Percentiles rank a stretch among this genome's conserved stretches.
phyloP scores from a whole-genome alignment of 192 early-diverging fungal genomes.

The Fimicolochytrium jonesii region DNA sequence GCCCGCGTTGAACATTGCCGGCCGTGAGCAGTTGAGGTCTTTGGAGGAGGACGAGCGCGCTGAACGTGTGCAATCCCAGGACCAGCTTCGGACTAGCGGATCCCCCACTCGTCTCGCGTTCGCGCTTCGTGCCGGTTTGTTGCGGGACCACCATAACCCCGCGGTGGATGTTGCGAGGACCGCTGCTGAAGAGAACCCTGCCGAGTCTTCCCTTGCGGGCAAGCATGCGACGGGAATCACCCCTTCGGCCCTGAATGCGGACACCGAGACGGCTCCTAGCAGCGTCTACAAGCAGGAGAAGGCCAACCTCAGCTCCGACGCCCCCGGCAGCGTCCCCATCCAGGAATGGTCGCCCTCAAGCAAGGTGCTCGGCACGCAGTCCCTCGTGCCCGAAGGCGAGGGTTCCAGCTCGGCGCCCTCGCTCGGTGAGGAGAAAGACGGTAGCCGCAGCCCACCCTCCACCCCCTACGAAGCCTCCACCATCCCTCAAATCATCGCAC shows the following conservation, averaged over 20 bases:
- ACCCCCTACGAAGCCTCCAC: slow-evolving; percentile 5
- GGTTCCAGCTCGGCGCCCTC: background rate
- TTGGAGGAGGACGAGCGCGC: slow-evolving; percentile 12
- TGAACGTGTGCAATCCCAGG: background rate
- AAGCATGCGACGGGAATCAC: background rate
- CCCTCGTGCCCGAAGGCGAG: background rate
- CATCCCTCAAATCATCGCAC: background rate
- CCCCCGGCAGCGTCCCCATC: slow-evolving; percentile 1
- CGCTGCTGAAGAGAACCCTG: background rate
- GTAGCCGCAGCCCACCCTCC: background rate
- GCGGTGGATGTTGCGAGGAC: slow-evolving; percentile 5
- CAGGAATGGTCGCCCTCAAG: background rate
- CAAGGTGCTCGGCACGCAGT: background rate
- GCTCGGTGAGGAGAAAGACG: background rate
- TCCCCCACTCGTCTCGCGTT: slow-evolving; percentile 9
- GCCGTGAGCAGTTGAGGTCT: slow-evolving; percentile 1
- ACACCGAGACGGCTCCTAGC: background rate
- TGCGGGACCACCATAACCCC: background rate
- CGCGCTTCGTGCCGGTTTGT: slow-evolving; percentile 6
- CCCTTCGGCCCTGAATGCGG: background rate
- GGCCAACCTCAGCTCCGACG: background rate
- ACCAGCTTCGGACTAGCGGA: background rate
- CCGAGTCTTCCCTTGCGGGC: background rate
- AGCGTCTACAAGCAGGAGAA: slow-evolving; percentile 5
- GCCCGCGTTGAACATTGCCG: slow-evolving; percentile 6